Evolutionary conservation across 2,329 filamentous ascomycete genomes (phyloP).

Genomic region (Calonectria pteridis): DNA sequence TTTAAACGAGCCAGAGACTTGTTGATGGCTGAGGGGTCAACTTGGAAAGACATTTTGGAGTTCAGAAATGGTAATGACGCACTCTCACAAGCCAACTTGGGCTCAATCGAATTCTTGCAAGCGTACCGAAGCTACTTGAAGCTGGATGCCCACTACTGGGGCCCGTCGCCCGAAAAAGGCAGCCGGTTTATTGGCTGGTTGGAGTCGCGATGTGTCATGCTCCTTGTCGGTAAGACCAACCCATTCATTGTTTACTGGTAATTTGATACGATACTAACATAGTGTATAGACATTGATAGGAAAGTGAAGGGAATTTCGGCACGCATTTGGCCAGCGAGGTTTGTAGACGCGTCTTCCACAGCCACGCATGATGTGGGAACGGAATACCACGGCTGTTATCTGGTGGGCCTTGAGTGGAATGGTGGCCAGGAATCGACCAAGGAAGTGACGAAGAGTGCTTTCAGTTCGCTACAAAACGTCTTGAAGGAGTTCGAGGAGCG

Average conservation of each 20-base stretch:
- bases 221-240: conserved; percentile 65
- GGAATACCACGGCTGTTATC: conserved; percentile 72
- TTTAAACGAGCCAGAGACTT: conserved; percentile 59
- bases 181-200: conserved; percentile 72
- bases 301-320: conserved; percentile 63
- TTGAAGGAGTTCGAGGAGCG: conserved; percentile 63
- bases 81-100: conserved; percentile 28
- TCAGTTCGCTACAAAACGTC: conserved; percentile 57
- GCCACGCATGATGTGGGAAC: conserved; percentile 44
- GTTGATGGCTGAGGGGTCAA: conserved; percentile 51
- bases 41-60: conserved; percentile 59
- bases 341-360: conserved; percentile 53
- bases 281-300: conserved; percentile 64
- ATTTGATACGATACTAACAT: conserved; percentile 13
- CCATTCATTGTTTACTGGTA: background rate
- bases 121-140: conserved; percentile 68
- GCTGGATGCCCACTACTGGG: conserved; percentile 76
- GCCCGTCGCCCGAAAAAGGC: conserved; percentile 65
- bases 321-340: conserved; percentile 74
- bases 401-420: conserved; percentile 66
- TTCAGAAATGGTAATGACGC: background rate
- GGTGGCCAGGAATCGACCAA: conserved; percentile 46
- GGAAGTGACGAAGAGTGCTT: conserved; percentile 57
- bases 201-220: conserved; percentile 68
- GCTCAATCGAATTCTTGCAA: conserved; percentile 62